These are phyloP conservation scores for Elsinoe perseae DNA, from an alignment of 2,329 filamentous ascomycete species.

Conservation along the genomic window DNA sequence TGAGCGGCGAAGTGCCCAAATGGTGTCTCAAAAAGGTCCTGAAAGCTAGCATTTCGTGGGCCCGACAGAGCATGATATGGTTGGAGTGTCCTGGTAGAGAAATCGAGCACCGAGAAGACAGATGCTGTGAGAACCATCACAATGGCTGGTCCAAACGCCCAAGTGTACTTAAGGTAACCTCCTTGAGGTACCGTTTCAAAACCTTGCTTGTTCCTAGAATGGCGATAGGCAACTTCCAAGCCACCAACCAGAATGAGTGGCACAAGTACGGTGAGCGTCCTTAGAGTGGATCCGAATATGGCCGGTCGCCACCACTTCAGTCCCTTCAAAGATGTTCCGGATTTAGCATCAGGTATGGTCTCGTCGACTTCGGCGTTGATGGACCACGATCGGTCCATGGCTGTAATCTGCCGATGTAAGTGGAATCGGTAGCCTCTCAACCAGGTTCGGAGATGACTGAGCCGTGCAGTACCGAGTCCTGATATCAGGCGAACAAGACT, in stretches of 20 bases:
- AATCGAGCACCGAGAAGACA: background rate
- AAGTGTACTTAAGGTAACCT: background rate
- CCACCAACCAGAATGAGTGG: background rate
- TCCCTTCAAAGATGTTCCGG: background rate
- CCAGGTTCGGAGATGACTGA: background rate
- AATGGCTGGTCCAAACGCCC: background rate
- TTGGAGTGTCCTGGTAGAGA: background rate
- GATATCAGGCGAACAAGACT: background rate
- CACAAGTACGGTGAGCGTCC: background rate
- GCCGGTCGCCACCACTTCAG: slow-evolving; percentile 3
- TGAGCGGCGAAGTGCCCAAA: background rate
- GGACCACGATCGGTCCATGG: background rate
- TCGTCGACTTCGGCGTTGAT: background rate
- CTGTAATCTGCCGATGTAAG: background rate
- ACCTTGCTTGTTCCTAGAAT: background rate
- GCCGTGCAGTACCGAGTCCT: background rate
- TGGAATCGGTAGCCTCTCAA: background rate
- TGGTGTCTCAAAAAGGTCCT: background rate
- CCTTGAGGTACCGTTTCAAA: background rate
- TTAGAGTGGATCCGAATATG: background rate
- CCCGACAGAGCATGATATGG: background rate
- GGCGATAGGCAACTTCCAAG: background rate
- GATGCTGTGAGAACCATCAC: background rate
- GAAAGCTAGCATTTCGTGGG: background rate
- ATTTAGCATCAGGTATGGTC: background rate